These are phyloP conservation scores for Solioccasus polychromus DNA, from an alignment of 768 basidiomycete genomes.

Conservation along the genomic window DNA sequence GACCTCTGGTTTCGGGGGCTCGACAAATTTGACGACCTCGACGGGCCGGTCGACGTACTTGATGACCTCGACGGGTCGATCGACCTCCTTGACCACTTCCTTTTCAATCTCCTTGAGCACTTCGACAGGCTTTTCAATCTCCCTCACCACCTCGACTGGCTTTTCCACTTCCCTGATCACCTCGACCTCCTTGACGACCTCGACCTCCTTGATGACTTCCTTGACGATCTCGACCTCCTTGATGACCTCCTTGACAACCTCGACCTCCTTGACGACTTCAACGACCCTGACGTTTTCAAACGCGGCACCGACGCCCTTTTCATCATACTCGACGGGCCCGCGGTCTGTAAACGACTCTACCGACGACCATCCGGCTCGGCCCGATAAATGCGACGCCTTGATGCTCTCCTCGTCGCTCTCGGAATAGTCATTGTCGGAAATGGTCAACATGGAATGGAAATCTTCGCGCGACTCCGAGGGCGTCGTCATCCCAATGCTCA, in stretches of 20 bases:
- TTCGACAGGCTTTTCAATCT: slow-evolving; percentile 33
- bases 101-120: slow-evolving; percentile 32
- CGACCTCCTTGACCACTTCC: slow-evolving; percentile 30
- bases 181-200: slow-evolving; percentile 34
- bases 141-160: slow-evolving; percentile 20
- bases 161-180: slow-evolving; percentile 25
- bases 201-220: slow-evolving; percentile 33
- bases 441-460: slow-evolving; percentile 73
- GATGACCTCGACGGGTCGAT: slow-evolving; percentile 35
- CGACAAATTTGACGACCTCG: slow-evolving; percentile 21
- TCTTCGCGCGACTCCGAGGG: slow-evolving; percentile 69
- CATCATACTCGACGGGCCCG: slow-evolving; percentile 48
- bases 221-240: slow-evolving; percentile 25
- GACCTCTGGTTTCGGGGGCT: slow-evolving; percentile 57
- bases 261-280: slow-evolving; percentile 31
- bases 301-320: slow-evolving; percentile 36
- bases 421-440: slow-evolving; percentile 65
- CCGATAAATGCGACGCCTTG: slow-evolving; percentile 55
- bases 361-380: slow-evolving; percentile 26
- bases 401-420: slow-evolving; percentile 69
- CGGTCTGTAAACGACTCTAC: slow-evolving; percentile 22
- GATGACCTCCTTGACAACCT: slow-evolving; percentile 29
- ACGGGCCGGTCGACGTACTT: slow-evolving; percentile 36
- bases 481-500: slow-evolving; percentile 57
- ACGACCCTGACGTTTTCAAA: slow-evolving; percentile 31